Evolutionary conservation across 1,284 basidiomycete genomes (phyloP).

Genomic region (Fomitopsis palustris): DNA sequence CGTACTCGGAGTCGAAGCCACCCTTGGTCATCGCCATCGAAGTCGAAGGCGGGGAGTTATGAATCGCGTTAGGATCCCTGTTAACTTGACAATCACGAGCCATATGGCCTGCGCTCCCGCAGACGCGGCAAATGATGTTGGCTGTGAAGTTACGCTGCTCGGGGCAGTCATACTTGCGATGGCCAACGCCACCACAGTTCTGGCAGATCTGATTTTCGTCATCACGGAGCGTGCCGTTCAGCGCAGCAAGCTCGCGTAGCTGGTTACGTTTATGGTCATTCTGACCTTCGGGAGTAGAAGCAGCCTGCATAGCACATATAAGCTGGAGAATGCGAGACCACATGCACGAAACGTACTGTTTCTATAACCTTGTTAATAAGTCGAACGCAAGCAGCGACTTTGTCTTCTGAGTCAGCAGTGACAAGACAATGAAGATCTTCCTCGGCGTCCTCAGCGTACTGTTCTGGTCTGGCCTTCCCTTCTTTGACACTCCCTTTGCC

Average conservation of each 20-base stretch:
- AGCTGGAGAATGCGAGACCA: not conserved
- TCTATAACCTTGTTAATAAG: constrained; percentile 99
- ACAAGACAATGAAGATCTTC: constrained; percentile 99
- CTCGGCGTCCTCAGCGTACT: constrained; percentile 93
- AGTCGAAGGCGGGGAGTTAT: constrained; percentile 32
- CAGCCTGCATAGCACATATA: constrained; percentile 58
- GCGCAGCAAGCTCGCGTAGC: constrained; percentile 93
- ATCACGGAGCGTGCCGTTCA: constrained; percentile 98
- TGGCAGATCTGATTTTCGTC: constrained; percentile 99
- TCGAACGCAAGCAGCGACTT: constrained; percentile 87
- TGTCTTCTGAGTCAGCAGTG: constrained; percentile 89
- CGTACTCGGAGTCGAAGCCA: constrained; percentile 96
- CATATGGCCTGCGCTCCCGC: constrained; percentile 95
- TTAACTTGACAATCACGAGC: constrained; percentile 92
- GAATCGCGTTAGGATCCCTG: constrained; percentile 61
- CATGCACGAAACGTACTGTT: constrained; percentile 60
- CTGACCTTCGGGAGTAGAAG: constrained; percentile 97
- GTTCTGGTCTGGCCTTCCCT: constrained; percentile 92
- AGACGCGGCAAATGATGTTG: constrained; percentile 96
- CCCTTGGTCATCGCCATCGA: constrained; percentile 43
- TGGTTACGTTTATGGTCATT: constrained; percentile 99
- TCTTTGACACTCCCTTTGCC: constrained; percentile 99
- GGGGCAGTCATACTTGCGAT: constrained; percentile 96
- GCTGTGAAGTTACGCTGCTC: constrained; percentile 96
- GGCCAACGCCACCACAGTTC: constrained; percentile 93